Base-by-base conservation (phyloP, 2,329 filamentous ascomycete species). In the Dendrostoma leiphaemia region DNA sequence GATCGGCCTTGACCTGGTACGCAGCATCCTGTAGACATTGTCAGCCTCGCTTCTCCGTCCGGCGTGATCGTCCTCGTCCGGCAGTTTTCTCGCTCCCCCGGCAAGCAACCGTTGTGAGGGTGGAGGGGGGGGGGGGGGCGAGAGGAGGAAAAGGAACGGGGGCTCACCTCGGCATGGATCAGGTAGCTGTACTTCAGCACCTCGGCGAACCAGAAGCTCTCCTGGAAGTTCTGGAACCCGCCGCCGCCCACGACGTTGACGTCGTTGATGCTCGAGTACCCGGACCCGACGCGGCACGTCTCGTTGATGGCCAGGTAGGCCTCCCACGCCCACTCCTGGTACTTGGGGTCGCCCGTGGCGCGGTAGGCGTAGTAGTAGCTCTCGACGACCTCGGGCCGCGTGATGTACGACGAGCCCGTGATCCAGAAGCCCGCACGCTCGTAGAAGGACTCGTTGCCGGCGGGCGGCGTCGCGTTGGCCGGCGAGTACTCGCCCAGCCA, bases 131-230 rank as follows among this genome's bases (percentile, higher is more conserved):
- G n/a, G n/a, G n/a, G n/a, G n/a, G n/a, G n/a, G n/a, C n/a, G n/a
- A 37, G 29, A 28, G 32, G 19, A 28, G 7, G 60, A 59, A 37
- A 19, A 4, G 26, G 32, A 21, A 38, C 10, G 12, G n/a, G 29
- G 47, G 62, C 61, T 65, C 61, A 62, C 69, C 56, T 71, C 74
- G 0, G 81, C 78, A 65, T 85, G 83, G 55, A 89, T 88, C 62
- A 95, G 68, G 71, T 89, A 95, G 53, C 81, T 75, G 68, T 95
- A 95, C 77, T 96, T 96, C 69, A 96, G 67, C 59, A 91, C 88
- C 74, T 96, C 91, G 0, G 91, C 90, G 68, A 95, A 91, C 75
- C 89, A 86, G 73, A 94, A 96, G 63, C 88, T 92, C 72, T 96
- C 90, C 77, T 93, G 88, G 67, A 87, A 86, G 67, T 96, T 83